Conservation (phyloP, 768 basidiomycete species). For the Hypholoma fasciculare region DNA sequence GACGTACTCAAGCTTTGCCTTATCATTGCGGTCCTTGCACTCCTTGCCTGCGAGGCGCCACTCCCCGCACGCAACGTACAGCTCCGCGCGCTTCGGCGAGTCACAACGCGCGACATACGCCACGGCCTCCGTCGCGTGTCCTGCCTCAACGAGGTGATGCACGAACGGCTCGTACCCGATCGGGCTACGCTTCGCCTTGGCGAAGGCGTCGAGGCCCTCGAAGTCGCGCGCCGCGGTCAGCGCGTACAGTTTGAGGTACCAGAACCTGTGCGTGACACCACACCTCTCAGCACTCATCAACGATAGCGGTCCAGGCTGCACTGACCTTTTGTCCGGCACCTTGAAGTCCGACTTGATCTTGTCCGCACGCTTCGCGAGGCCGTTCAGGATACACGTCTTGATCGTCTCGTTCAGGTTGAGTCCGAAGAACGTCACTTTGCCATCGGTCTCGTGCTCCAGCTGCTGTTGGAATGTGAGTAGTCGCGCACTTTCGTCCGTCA, state of each 20-base stretch:
- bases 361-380: constrained; percentile 86
- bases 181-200: constrained; percentile 85
- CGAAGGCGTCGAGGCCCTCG: constrained; percentile 82
- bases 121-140: constrained; percentile 74
- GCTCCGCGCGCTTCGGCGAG: constrained; percentile 73
- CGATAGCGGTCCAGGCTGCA: neutral
- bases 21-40: constrained; percentile 89
- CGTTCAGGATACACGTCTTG: constrained; percentile 70
- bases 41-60: constrained; percentile 87
- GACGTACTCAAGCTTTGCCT: constrained; percentile 80
- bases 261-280: constrained; percentile 76
- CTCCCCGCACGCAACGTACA: constrained; percentile 90
- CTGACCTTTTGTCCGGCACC: constrained; percentile 91
- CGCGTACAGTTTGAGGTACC: constrained; percentile 89
- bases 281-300: neutral
- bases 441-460: constrained; percentile 82
- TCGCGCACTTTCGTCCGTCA: constrained; percentile 84
- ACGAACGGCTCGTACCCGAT: constrained; percentile 96
- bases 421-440: constrained; percentile 80
- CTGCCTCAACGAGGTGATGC: constrained; percentile 71
- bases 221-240: constrained; percentile 81
- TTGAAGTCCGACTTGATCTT: constrained; percentile 88
- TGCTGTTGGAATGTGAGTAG: constrained; percentile 83
- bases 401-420: constrained; percentile 88
- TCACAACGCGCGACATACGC: constrained; percentile 85